Conservation (phyloP, 2,329 filamentous ascomycete genomes). For the Colletotrichum sojae region DNA sequence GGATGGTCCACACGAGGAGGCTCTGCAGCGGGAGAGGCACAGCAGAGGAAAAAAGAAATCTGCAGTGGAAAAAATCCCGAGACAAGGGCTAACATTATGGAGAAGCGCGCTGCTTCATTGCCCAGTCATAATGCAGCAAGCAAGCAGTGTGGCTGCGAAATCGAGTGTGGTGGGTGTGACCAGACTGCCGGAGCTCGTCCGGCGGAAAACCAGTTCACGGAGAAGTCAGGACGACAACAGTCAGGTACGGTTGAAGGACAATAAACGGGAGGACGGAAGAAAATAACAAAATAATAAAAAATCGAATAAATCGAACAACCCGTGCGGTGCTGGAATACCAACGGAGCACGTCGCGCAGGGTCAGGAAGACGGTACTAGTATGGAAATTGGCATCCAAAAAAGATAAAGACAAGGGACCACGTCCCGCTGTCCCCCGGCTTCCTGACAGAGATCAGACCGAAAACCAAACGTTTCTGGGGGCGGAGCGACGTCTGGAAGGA, state of each 20-base stretch:
- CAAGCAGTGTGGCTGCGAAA: constrained; percentile 4
- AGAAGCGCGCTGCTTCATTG: neutral
- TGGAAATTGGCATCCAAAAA: constrained; percentile 7
- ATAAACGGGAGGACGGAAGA: neutral
- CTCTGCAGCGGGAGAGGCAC: constrained; percentile 14
- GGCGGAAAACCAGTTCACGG: neutral
- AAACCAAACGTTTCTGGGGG: constrained; percentile 27
- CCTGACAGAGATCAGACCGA: constrained; percentile 33
- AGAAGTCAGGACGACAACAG: neutral
- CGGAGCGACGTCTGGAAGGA: constrained; percentile 14
- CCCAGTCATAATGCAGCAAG: constrained; percentile 5
- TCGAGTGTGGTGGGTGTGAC: neutral
- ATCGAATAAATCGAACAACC: neutral
- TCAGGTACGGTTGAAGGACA: neutral
- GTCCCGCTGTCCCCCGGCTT: constrained; percentile 30
- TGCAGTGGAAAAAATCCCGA: neutral
- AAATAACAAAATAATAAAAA: constrained; percentile 14
- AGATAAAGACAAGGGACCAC: constrained; percentile 16
- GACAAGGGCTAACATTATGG: constrained; percentile 1
- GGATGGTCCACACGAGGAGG: neutral
- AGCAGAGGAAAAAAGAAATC: neutral
- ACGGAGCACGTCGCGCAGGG: neutral
- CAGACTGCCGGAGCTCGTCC: constrained; percentile 18
- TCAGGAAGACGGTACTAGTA: neutral
- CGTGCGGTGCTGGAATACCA: neutral